These are phyloP conservation scores for Zygosaccharomyces bailii DNA, from an alignment of 805 yeast species.

Conservation along the genomic window DNA sequence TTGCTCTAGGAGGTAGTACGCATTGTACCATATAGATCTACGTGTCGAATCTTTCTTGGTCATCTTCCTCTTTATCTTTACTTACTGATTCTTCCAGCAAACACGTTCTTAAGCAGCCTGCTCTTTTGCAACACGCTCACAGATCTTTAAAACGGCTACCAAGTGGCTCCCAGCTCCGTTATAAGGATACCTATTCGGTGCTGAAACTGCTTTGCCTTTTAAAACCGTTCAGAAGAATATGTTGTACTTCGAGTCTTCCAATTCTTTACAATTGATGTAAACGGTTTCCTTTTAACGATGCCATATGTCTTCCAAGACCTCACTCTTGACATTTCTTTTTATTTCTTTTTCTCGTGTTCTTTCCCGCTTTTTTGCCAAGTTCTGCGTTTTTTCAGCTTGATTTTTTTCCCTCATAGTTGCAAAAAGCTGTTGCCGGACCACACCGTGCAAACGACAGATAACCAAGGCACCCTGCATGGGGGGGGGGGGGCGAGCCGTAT, in stretches of 20 bases:
- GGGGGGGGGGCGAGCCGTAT: neutral
- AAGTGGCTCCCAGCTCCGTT: too few relatives aligned
- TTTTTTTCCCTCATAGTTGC: neutral
- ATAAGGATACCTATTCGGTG: too few relatives aligned
- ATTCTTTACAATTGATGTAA: too few relatives aligned
- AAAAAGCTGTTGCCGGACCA: neutral
- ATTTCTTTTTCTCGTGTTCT: neutral
- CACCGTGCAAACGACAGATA: neutral
- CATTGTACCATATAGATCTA: constrained; percentile 9
- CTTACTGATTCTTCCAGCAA: neutral
- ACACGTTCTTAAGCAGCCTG: too few relatives aligned
- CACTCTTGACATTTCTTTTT: neutral
- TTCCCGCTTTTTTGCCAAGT: neutral
- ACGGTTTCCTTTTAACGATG: neutral
- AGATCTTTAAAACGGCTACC: too few relatives aligned
- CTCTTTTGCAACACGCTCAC: too few relatives aligned
- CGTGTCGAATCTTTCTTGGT: constrained; percentile 4
- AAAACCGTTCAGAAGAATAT: too few relatives aligned
- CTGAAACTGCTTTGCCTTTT: too few relatives aligned
- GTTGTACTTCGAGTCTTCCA: too few relatives aligned
- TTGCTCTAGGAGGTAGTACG: constrained; percentile 15
- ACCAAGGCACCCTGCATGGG: neutral
- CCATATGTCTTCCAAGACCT: neutral
- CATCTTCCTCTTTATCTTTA: neutral
- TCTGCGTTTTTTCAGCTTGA: neutral